Evolutionary conservation across 257 asterid genomes (phyloP).

Genomic region (Oldenlandia corymbosa): DNA sequence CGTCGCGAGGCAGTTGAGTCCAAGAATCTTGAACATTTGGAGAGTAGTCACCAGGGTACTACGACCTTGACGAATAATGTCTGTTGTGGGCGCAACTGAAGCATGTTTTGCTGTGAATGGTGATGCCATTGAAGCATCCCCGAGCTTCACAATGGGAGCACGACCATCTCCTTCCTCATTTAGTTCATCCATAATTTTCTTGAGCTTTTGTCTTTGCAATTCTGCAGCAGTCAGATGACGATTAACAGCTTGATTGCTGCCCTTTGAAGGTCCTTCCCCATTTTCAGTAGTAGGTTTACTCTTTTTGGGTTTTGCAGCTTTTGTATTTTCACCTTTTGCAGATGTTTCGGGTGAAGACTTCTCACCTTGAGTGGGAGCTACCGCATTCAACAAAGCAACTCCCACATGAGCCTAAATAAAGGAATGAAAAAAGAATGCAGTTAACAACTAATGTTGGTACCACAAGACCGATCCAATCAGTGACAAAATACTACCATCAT

Average conservation of each 20-base stretch:
- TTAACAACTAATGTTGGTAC: too few relatives aligned
- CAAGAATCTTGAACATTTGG: conserved; percentile 97
- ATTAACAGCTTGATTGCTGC: conserved; percentile 48
- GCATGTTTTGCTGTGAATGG: conserved; percentile 98
- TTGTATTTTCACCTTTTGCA: conserved; percentile 48
- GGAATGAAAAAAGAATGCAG: conserved; percentile 16
- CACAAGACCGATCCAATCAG: too few relatives aligned
- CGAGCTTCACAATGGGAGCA: conserved; percentile 89
- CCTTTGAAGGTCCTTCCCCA: conserved; percentile 44
- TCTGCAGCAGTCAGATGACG: conserved; percentile 83
- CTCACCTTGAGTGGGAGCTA: conserved; percentile 49
- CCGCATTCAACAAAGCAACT: conserved; percentile 87
- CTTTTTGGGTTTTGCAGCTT: conserved; percentile 59
- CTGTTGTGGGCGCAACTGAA: conserved; percentile 87
- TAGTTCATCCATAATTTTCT: conserved; percentile 87
- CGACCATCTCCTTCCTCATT: conserved; percentile 90
- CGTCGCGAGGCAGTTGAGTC: conserved; percentile 96
- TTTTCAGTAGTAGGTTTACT: conserved; percentile 38
- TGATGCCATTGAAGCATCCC: conserved; percentile 98
- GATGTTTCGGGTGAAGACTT: conserved; percentile 59
- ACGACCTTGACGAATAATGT: conserved; percentile 93
- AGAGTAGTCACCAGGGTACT: conserved; percentile 96
- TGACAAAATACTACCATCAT: background rate
- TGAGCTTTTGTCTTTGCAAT: conserved; percentile 73
- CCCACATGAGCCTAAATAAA: conserved; percentile 98